Evolutionary conservation across 83 land plant genomes (phyloP).

Genomic region (Picea engelmannii): DNA sequence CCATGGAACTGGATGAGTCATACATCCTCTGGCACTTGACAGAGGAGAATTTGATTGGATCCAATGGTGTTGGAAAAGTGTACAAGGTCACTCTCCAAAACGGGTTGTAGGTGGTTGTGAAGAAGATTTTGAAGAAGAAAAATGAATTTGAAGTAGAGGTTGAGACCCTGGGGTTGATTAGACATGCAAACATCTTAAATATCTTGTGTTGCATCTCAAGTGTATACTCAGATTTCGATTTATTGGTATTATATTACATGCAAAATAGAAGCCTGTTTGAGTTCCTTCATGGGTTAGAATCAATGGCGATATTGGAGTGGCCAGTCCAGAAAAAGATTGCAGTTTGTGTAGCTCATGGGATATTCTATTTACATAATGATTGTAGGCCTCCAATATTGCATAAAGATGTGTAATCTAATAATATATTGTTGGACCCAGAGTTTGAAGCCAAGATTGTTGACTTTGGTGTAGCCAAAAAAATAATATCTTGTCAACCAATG

Average conservation of each 20-base stretch:
- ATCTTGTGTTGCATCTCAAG: constrained; percentile 31
- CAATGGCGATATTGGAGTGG: constrained; percentile 36
- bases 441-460: constrained; percentile 86
- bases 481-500: too few species aligned
- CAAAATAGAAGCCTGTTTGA: background rate
- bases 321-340: constrained; percentile 49
- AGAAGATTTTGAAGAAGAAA: constrained; percentile 44
- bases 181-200: constrained; percentile 36
- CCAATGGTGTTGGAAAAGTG: constrained; percentile 31
- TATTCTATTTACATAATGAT: constrained; percentile 65
- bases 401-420: constrained; percentile 66
- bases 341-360: constrained; percentile 51
- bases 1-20: constrained; percentile 20
- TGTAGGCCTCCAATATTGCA: too few species aligned
- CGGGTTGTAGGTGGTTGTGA: constrained; percentile 62
- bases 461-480: constrained; percentile 36
- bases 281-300: background rate
- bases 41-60: constrained; percentile 33
- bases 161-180: background rate
- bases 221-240: constrained; percentile 5
- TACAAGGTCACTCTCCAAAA: constrained; percentile 23
- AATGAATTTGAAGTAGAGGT: too few species aligned
- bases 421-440: constrained; percentile 55
- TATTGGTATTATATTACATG: constrained; percentile 2
- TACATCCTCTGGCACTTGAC: constrained; percentile 23